Evolutionary conservation across 352 stramenopile genomes (phyloP), one percentile per base, ranked within the genome.

Genomic region (Globisporangium megalacanthum): DNA sequence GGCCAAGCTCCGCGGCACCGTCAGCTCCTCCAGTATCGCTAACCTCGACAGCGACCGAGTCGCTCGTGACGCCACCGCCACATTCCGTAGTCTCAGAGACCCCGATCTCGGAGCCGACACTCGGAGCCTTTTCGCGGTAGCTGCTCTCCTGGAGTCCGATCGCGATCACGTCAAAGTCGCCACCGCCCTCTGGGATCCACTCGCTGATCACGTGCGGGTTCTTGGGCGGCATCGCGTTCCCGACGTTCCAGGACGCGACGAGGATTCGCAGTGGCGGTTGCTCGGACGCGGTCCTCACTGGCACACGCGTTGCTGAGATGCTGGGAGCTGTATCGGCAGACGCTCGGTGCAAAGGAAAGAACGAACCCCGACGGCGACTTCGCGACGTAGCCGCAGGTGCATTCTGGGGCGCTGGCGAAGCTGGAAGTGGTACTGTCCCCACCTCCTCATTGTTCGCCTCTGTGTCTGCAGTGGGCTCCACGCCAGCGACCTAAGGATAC

Each of bases 191-290:
- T 5, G 85, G 87, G 42, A 96, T 81, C 87, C 87, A 95, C 44
- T 79, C 57, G 47, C 65, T 51, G 50, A 96, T 60, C 37, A 72
- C 44, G 15, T 69, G 77, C 3, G 65, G 57, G 49, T 72, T 65
- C 55, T 85, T 84, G 1, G 83, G 81, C 22, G 83, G 81, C 78
- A 87, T 88, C 8, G 79, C 81, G 55, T 95, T 95, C 47, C 86
- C 86, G 6, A 95, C 76, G 52, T 95, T 95, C 86, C 86, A 95
- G 7, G 86, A 88, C 3, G 65, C 76, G 42, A 90, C 49, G n/a
- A 88, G 66, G 33, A 90, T 70, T 58, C 81, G 79, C 13, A 90
- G 64, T 6, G 57, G 60, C 19, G 45, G 48, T 1, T 31, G 20
- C 17, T 46, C 44, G 8, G 29, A 4, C 7, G 10, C n/a, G 11